A percentile compares a stretch with the other conserved stretches of the same genome.
Evolutionary conservation across 768 basidiomycete species (phyloP).

Genomic region (Cystofilobasidium macerans): DNA sequence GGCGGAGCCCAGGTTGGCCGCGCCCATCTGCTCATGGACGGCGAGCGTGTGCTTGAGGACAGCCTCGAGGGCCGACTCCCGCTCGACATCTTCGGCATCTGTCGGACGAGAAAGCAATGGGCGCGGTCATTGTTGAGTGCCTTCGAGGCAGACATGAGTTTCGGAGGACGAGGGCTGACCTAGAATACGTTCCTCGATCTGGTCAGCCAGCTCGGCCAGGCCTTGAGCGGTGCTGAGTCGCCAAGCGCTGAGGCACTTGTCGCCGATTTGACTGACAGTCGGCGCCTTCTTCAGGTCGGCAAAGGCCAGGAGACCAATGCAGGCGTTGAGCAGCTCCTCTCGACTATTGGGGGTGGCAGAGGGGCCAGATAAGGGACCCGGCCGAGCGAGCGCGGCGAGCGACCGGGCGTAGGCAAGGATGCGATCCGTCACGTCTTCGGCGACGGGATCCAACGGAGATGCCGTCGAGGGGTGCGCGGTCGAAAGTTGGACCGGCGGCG

Average conservation of each 20-base stretch:
- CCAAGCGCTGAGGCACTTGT: not conserved
- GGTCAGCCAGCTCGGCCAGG: too few relatives aligned
- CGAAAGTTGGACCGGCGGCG: not conserved
- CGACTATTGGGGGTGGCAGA: not conserved
- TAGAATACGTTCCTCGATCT: not conserved
- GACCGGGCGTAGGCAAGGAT: constrained; percentile 18
- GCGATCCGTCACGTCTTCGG: not conserved
- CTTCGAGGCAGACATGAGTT: not conserved
- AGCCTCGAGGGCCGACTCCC: constrained; percentile 1
- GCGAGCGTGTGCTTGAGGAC: constrained; percentile 12
- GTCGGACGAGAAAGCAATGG: not conserved
- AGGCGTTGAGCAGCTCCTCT: not conserved
- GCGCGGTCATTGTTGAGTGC: not conserved
- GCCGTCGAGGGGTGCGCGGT: not conserved
- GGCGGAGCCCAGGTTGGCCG: not conserved
- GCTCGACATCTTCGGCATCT: not conserved
- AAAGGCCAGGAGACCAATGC: constrained; percentile 10
- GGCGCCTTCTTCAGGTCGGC: not conserved
- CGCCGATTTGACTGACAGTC: not conserved
- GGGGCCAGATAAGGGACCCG: not conserved
- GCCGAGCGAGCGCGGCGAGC: not conserved
- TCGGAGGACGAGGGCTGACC: not conserved
- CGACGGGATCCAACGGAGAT: not conserved
- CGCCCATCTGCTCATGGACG: constrained; percentile 11
- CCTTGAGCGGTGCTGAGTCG: not conserved